Percentiles rank a stretch among this genome's conserved stretches.
Evolutionary conservation across 805 yeast genomes (phyloP).

Genomic region (Hanseniaspora vineae): DNA sequence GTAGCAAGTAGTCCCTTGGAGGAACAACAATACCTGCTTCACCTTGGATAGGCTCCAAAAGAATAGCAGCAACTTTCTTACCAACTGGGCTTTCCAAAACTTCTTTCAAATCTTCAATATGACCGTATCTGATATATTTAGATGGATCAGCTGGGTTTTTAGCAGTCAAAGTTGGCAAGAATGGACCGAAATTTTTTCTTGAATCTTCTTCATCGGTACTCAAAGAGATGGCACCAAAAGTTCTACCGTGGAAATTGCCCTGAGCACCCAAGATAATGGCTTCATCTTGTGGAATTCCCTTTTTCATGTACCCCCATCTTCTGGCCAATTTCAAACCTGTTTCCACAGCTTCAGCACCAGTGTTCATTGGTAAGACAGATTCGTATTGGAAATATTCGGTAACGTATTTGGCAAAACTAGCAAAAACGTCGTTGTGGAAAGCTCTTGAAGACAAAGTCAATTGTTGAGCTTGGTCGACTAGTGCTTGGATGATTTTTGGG

Average conservation of each 20-base stretch:
- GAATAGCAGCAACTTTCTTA: conserved; percentile 77
- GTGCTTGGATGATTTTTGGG: conserved; percentile 77
- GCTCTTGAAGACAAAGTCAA: conserved; percentile 87
- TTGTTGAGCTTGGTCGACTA: conserved; percentile 72
- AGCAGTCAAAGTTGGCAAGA: conserved; percentile 73
- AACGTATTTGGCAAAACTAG: conserved; percentile 72
- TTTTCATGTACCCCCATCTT: conserved; percentile 90
- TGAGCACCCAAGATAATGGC: conserved; percentile 81
- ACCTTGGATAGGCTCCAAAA: conserved; percentile 94
- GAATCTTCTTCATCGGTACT: conserved; percentile 88
- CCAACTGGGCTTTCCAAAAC: conserved; percentile 68
- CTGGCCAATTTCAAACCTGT: conserved; percentile 88
- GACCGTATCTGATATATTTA: conserved; percentile 63
- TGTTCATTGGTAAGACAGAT: conserved; percentile 92
- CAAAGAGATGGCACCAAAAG: conserved; percentile 90
- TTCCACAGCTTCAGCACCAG: conserved; percentile 98
- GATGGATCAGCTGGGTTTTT: conserved; percentile 60
- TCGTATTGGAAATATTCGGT: conserved; percentile 87
- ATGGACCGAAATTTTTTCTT: conserved; percentile 80
- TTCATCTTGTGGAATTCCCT: conserved; percentile 70
- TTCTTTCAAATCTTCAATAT: conserved; percentile 70
- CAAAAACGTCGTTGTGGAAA: conserved; percentile 80
- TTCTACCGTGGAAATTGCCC: conserved; percentile 93
- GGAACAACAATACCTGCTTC: conserved; percentile 98
- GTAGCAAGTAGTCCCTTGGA: conserved; percentile 61